Evolutionary conservation across 2,329 filamentous ascomycete species (phyloP), one percentile per base, ranked within the genome.

Genomic region (Didymella pinodella): DNA sequence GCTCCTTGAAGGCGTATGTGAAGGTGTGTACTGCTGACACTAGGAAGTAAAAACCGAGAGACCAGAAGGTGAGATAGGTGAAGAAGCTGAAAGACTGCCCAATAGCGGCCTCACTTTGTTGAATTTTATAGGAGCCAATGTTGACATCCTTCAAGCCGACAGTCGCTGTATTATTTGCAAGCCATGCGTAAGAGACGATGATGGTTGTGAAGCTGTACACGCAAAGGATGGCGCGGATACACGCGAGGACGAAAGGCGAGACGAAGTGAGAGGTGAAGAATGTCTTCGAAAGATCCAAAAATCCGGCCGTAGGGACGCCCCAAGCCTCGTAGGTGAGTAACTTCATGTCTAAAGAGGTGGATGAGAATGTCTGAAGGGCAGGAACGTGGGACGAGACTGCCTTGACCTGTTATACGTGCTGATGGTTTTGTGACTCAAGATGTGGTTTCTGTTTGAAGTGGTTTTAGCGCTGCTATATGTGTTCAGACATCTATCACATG

Each of bases 221-320:
- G 63, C 69, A 64, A 38, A 76, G 54, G 20, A 73, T 48, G 5
- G 83, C 83, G 63, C 88, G 86, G 46, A 85, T 75, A 53, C 75
- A 77, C 62, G 85, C 86, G 38, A 93, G 82, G 2, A 82, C 69
- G 68, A 84, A 82, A 0, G 91, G 89, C 22, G 86, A 78, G 20
- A 95, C 76, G 12, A 92, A 77, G 89, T 90, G 93, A n/a, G 91
- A 94, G 20, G 90, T 93, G 74, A 88, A 86, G 77, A 90, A 92
- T 55, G 88, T 85, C 74, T 89, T 83, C 32, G 83, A 69, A 7
- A 72, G 66, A 65, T 83, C 81, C 57, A 78, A 77, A 56, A 77
- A 76, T 11, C 67, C 67, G 10, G 44, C 43, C 2, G 55, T 53
- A n/a, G 64, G 58, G 31, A 70, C 45, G 16, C 66, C 69, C 62